A percentile compares a stretch with the other conserved stretches of the same genome.
phyloP scores from a whole-genome alignment of 176 grass and related monocot species.

The Oryza officinalis region DNA sequence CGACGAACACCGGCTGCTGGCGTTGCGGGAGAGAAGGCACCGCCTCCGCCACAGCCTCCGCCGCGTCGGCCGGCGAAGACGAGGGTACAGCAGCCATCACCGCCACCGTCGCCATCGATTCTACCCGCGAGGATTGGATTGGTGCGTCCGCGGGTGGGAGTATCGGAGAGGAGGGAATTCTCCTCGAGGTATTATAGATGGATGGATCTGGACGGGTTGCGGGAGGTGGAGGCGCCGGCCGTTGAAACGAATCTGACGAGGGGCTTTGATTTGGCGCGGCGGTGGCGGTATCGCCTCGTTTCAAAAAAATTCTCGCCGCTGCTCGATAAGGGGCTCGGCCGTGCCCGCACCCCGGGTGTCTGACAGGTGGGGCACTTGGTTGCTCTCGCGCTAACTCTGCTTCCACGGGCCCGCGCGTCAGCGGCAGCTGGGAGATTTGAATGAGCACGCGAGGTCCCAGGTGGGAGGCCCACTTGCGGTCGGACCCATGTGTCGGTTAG shows the following conservation, averaged over 20 bases:
- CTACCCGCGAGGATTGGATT: background rate
- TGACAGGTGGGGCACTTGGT: too few species aligned
- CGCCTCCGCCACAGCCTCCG: background rate
- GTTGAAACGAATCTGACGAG: constrained; percentile 40
- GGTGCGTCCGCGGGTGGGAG: background rate
- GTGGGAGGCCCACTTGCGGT: background rate
- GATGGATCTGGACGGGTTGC: constrained; percentile 8
- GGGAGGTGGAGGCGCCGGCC: background rate
- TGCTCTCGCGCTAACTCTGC: background rate
- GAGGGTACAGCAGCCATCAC: constrained; percentile 18
- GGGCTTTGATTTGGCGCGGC: constrained; percentile 44
- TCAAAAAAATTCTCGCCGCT: constrained; percentile 25
- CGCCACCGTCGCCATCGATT: background rate
- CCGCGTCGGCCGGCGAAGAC: constrained; percentile 9
- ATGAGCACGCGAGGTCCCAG: background rate
- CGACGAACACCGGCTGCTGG: background rate
- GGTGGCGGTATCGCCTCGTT: constrained; percentile 27
- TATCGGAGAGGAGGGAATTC: constrained; percentile 23
- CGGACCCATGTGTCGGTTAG: background rate
- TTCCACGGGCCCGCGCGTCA: background rate
- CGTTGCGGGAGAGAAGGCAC: background rate
- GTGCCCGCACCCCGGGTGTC: background rate
- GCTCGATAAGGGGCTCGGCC: too few species aligned
- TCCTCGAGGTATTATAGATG: constrained; percentile 17
- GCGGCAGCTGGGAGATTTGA: background rate